Evolutionary conservation across 768 basidiomycete species (phyloP).

Genomic region (Lyophyllum atratum): DNA sequence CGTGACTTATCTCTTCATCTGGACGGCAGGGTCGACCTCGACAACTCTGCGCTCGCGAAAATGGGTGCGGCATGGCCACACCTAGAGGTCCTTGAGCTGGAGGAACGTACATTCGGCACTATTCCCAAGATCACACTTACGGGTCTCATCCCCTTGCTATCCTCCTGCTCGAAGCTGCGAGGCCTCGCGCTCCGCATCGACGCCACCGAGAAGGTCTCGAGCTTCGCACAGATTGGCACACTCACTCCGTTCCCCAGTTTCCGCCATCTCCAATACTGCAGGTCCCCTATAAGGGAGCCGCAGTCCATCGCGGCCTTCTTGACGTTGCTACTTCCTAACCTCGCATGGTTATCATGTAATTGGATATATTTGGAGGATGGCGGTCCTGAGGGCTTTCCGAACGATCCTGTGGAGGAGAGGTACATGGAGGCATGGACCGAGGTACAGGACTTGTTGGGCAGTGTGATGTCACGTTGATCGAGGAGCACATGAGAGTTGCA

Average conservation of each 20-base stretch:
- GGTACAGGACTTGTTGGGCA: not conserved
- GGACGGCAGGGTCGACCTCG: slow-evolving; percentile 3
- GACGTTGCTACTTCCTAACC: not conserved
- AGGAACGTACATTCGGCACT: slow-evolving; percentile 4
- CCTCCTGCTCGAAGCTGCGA: slow-evolving; percentile 1
- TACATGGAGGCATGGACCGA: not conserved
- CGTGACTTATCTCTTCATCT: not conserved
- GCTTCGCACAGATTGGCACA: slow-evolving; percentile 4
- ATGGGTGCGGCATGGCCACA: slow-evolving; percentile 11
- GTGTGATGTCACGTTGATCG: not conserved
- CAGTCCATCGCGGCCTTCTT: not conserved
- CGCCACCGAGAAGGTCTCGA: slow-evolving; percentile 10
- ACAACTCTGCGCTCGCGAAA: slow-evolving; percentile 1
- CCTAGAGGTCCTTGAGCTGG: slow-evolving; percentile 6
- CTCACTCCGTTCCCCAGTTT: slow-evolving; percentile 7
- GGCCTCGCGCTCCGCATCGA: slow-evolving; percentile 13
- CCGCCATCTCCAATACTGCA: slow-evolving; percentile 8
- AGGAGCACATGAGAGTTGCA: not conserved
- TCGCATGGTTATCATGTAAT: not conserved
- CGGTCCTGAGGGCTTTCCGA: not conserved
- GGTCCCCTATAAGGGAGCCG: not conserved
- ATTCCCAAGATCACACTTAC: not conserved
- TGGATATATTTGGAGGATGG: not conserved
- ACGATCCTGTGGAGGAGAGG: not conserved
- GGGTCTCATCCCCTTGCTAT: slow-evolving; percentile 7